Conservation (phyloP, 2,329 filamentous ascomycete species). For the Zymoseptoria brevis region DNA sequence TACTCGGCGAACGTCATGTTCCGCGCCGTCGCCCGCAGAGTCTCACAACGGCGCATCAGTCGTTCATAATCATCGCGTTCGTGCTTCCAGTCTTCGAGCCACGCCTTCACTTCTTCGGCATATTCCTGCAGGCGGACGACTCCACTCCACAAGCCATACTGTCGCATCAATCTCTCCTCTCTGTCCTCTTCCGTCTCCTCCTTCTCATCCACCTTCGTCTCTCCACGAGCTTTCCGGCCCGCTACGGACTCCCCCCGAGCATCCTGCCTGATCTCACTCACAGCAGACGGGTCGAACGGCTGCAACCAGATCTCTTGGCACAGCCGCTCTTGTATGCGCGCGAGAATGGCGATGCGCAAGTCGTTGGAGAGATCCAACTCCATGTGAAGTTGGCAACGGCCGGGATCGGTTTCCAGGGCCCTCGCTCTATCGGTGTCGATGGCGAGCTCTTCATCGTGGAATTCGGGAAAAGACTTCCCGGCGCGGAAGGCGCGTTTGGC, state of each 20-base stretch:
- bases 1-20: background rate
- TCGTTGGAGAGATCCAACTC: conserved; percentile 10
- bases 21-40: background rate
- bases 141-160: background rate
- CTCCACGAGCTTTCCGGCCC: background rate
- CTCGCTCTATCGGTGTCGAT: conserved; percentile 9
- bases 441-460: conserved; percentile 16
- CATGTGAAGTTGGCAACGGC: conserved; percentile 2
- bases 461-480: conserved; percentile 12
- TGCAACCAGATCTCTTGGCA: conserved; percentile 15
- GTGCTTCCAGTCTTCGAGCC: background rate
- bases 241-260: background rate
- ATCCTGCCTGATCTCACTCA: background rate
- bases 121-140: background rate
- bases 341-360: conserved; percentile 13
- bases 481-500: conserved; percentile 17
- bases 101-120: background rate
- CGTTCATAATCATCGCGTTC: too few species aligned
- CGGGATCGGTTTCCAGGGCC: conserved; percentile 3
- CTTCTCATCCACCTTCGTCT: background rate
- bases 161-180: background rate
- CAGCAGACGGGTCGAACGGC: background rate
- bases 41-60: background rate
- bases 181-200: background rate
- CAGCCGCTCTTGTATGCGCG: conserved; percentile 15